These are phyloP conservation scores for Ascoidea rubescens DNA, from an alignment of 805 yeast species.

Conservation along the genomic window DNA sequence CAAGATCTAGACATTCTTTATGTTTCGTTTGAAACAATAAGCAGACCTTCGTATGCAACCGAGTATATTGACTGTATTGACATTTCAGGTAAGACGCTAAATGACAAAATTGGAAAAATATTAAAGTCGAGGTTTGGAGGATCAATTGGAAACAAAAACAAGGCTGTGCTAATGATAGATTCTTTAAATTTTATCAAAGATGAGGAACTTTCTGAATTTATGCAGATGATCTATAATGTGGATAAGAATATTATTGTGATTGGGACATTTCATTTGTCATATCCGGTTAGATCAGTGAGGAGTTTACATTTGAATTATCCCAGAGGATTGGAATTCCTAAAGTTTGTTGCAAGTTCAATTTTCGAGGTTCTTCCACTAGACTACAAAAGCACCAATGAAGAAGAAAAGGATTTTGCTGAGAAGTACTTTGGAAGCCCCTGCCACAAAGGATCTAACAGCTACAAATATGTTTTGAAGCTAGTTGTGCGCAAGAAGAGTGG, in stretches of 20 bases:
- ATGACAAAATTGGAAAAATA: no score
- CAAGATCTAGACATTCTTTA: background rate
- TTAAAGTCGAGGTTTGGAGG: background rate
- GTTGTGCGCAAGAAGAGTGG: constrained; percentile 78
- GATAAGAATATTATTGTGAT: constrained; percentile 30
- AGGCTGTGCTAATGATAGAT: constrained; percentile 42
- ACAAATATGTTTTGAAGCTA: constrained; percentile 32
- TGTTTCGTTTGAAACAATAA: background rate
- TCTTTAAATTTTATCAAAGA: constrained; percentile 46
- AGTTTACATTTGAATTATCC: constrained; percentile 30
- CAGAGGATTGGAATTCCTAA: constrained; percentile 31
- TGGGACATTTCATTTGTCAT: constrained; percentile 32
- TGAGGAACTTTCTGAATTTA: constrained; percentile 30
- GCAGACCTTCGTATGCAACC: background rate
- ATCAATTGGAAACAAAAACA: constrained; percentile 2
- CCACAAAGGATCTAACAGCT: constrained; percentile 27
- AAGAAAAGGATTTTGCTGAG: constrained; percentile 22
- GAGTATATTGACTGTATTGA: background rate
- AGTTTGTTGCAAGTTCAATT: constrained; percentile 64
- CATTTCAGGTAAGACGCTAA: background rate
- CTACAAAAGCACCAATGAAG: constrained; percentile 2
- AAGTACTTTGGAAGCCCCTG: constrained; percentile 31
- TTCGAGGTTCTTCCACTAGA: constrained; percentile 30
- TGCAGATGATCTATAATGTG: constrained; percentile 28
- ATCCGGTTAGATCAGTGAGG: constrained; percentile 20